Percentiles rank a stretch among this genome's conserved stretches.
Evolutionary conservation across 108 stramenopile genomes (phyloP).

Genomic region (Pseudonitzschia pungens): DNA sequence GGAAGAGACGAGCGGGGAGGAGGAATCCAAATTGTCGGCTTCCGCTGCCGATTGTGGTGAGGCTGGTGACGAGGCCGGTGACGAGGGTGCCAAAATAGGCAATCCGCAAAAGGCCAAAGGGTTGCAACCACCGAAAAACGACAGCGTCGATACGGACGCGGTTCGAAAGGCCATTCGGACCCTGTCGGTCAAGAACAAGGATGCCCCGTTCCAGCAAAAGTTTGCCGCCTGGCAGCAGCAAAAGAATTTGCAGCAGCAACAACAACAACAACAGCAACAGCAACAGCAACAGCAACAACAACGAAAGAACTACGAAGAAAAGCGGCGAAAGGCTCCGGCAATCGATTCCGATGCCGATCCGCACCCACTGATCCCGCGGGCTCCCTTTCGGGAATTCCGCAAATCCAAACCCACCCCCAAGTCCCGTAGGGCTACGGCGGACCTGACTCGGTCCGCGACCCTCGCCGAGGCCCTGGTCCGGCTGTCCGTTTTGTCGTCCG

Average conservation of each 20-base stretch:
- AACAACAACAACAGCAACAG: slow-evolving; percentile 13
- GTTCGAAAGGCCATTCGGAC: slow-evolving; percentile 29
- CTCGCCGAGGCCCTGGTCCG: slow-evolving; percentile 72
- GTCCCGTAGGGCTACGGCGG: slow-evolving; percentile 61
- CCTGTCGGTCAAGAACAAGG: slow-evolving; percentile 17
- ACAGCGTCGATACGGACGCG: slow-evolving; percentile 26
- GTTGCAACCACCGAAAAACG: neutral
- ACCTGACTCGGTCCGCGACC: slow-evolving; percentile 69
- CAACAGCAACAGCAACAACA: neutral
- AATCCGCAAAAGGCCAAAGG: neutral
- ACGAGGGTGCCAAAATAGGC: neutral
- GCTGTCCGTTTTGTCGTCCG: slow-evolving; percentile 41
- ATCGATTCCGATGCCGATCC: neutral
- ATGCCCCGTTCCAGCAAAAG: slow-evolving; percentile 20
- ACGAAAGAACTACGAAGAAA: slow-evolving; percentile 1
- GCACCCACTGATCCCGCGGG: slow-evolving; percentile 31
- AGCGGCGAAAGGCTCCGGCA: too few species aligned
- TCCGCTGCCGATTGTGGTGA: too few species aligned
- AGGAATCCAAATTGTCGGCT: neutral
- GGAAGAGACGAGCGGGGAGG: neutral
- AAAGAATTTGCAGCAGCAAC: neutral
- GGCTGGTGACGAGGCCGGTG: too few species aligned
- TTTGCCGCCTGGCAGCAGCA: slow-evolving; percentile 29
- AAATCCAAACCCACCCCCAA: slow-evolving; percentile 35
- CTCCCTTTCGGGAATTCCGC: slow-evolving; percentile 29